phyloP scores from a whole-genome alignment of 306 rosid species.

The Prunus salicina region DNA sequence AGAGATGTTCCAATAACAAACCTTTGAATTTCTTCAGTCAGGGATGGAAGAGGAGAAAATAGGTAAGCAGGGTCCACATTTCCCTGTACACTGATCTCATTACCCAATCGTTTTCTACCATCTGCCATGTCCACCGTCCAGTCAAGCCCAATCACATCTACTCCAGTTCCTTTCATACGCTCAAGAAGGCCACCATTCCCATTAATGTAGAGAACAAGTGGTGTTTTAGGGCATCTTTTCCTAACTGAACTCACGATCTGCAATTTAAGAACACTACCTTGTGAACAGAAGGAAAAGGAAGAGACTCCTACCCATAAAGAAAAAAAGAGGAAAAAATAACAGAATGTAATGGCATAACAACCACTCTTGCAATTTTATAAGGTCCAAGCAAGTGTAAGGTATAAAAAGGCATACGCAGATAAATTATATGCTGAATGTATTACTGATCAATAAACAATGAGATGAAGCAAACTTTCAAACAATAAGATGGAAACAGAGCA shows the following conservation, averaged over 20 bases:
- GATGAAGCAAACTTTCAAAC: background rate
- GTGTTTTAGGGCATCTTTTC: slow-evolving; percentile 68
- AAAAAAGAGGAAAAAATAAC: background rate
- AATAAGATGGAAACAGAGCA: background rate
- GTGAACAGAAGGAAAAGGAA: slow-evolving; percentile 11
- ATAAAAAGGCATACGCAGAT: no score
- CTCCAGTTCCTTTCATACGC: slow-evolving; percentile 86
- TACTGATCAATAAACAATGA: slow-evolving; percentile 12
- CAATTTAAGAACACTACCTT: slow-evolving; percentile 20
- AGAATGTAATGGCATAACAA: background rate
- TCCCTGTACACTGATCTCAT: slow-evolving; percentile 79
- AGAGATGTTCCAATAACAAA: slow-evolving; percentile 31
- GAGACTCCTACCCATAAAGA: background rate
- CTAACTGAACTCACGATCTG: slow-evolving; percentile 77
- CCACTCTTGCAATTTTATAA: background rate
- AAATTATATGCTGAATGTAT: background rate
- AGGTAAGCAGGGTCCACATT: slow-evolving; percentile 93
- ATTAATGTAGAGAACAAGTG: slow-evolving; percentile 88
- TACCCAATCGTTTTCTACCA: slow-evolving; percentile 81
- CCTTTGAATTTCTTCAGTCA: slow-evolving; percentile 92
- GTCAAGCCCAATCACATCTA: slow-evolving; percentile 91
- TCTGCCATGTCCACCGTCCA: slow-evolving; percentile 99
- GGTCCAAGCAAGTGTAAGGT: background rate
- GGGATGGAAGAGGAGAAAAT: slow-evolving; percentile 76
- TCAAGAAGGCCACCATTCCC: slow-evolving; percentile 98